Base-by-base conservation (phyloP, 768 basidiomycete species). In the Termitomyces sp. region DNA sequence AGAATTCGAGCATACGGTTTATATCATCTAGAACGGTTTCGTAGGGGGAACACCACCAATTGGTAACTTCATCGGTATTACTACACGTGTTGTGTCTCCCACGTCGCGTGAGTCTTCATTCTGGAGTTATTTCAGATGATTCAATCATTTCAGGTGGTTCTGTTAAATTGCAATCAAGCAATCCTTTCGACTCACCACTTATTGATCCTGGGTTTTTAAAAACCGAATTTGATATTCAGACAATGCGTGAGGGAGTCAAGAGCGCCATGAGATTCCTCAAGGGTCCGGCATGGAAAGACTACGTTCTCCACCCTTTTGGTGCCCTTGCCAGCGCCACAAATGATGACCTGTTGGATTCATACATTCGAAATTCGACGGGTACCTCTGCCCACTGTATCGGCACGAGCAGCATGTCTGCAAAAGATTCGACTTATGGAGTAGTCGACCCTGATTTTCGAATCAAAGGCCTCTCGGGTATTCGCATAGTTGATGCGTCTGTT, bases 401-500 rank as follows among this genome's bases (percentile, higher is more conserved):
- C 6, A 68, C 65, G 7, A 61, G 59, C 16, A 28, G 57, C 35
- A 64, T 66, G 61, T 60, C 65, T 15, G 52, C 63, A 20, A 55
- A 54, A 49, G 52, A 55, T 12, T 58, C 65, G 9, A 56, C 36
- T 12, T 24, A 57, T 55, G 67, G 67, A 24, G 67, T 68, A 39
- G 65, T 68, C 24, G 59, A 68, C 44, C 65, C 63, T 32, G 55
- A 66, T 50, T 61, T 68, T 15, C 45, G 54, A 40, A 49, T 68
- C 20, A 66, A 68, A 36, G 62, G 62, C 12, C 57, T 64, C 20
- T 22, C 4, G 20, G 65, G 67, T 36, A 44, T 66, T 18, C 62
- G 67, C n/a, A 59, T 68, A 33, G 61, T 68, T 35, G 67, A 68
- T 24, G 67, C 63, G 7, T 68, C 67, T 32, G 58, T 68, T 36